A percentile compares a stretch with the other conserved stretches of the same genome.
phyloP scores from a whole-genome alignment of 805 yeast species.

The Candida fluviatilis region DNA sequence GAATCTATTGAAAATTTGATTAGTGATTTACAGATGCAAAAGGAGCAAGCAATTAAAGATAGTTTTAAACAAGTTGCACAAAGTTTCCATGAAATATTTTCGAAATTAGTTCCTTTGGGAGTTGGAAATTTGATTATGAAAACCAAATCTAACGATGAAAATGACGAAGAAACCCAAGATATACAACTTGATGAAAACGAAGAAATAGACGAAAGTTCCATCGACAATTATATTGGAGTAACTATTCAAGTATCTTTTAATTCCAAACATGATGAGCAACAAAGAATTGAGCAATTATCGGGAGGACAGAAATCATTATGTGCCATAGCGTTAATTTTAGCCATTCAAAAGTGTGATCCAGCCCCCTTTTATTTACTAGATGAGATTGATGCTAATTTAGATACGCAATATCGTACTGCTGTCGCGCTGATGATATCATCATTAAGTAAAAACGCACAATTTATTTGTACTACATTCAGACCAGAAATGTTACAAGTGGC shows the following conservation, averaged over 20 bases:
- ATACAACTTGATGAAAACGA: slow-evolving; percentile 8
- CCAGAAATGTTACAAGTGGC: slow-evolving; percentile 89
- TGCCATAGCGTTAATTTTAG: slow-evolving; percentile 89
- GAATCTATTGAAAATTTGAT: slow-evolving; percentile 72
- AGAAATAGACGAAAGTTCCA: slow-evolving; percentile 10
- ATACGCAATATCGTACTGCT: slow-evolving; percentile 83
- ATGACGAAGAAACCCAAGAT: slow-evolving; percentile 14
- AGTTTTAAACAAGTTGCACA: slow-evolving; percentile 75
- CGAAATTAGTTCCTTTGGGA: slow-evolving; percentile 79
- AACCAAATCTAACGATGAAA: slow-evolving; percentile 18
- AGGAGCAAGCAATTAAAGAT: slow-evolving; percentile 74
- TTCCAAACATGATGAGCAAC: slow-evolving; percentile 79
- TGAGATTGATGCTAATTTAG: slow-evolving; percentile 94
- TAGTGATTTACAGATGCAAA: slow-evolving; percentile 64
- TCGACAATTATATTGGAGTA: slow-evolving; percentile 73
- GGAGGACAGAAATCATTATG: slow-evolving; percentile 98
- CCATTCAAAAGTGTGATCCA: slow-evolving; percentile 93
- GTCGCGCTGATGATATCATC: slow-evolving; percentile 74
- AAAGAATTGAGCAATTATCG: slow-evolving; percentile 82
- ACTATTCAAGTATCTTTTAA: slow-evolving; percentile 87
- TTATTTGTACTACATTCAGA: slow-evolving; percentile 93
- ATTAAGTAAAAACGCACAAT: slow-evolving; percentile 71
- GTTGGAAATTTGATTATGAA: slow-evolving; percentile 69
- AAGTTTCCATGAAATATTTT: slow-evolving; percentile 73
- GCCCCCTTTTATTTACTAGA: slow-evolving; percentile 96